Conservation (phyloP, 2,329 filamentous ascomycete genomes). For the Xylaria hypoxylon region DNA sequence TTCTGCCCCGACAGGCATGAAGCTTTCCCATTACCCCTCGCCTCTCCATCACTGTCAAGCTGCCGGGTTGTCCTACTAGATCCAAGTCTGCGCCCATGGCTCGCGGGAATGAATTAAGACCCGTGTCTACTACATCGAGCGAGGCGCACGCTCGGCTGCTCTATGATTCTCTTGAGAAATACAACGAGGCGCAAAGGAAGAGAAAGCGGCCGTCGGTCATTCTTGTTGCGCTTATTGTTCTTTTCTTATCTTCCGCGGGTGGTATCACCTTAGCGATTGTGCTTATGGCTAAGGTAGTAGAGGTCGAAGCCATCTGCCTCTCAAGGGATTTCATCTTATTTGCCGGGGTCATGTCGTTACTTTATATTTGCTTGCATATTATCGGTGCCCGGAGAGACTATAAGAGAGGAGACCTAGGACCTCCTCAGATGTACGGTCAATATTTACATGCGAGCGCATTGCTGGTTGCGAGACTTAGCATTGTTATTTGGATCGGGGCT, state of each 20-base stretch:
- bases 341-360: constrained; percentile 43
- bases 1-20: background rate
- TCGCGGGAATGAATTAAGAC: constrained; percentile 31
- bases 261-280: constrained; percentile 49
- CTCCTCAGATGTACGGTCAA: constrained; percentile 48
- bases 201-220: constrained; percentile 45
- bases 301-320: constrained; percentile 45
- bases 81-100: constrained; percentile 25
- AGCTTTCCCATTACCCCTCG: background rate
- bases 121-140: constrained; percentile 30
- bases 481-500: constrained; percentile 49
- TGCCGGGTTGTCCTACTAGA: constrained; percentile 36
- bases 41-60: background rate
- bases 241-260: constrained; percentile 48
- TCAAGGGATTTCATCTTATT: constrained; percentile 50
- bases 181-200: constrained; percentile 40
- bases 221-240: constrained; percentile 46
- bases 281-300: constrained; percentile 40
- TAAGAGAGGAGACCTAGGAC: constrained; percentile 38
- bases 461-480: constrained; percentile 48
- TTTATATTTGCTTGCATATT: constrained; percentile 50
- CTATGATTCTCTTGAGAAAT: constrained; percentile 45
- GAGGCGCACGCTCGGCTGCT: constrained; percentile 41
- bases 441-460: constrained; percentile 50
- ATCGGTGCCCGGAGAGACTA: constrained; percentile 46